Percentiles rank a stretch among this genome's conserved stretches.
Conservation (phyloP, 2,329 filamentous ascomycete genomes). For the Aspergillus clavatus region DNA sequence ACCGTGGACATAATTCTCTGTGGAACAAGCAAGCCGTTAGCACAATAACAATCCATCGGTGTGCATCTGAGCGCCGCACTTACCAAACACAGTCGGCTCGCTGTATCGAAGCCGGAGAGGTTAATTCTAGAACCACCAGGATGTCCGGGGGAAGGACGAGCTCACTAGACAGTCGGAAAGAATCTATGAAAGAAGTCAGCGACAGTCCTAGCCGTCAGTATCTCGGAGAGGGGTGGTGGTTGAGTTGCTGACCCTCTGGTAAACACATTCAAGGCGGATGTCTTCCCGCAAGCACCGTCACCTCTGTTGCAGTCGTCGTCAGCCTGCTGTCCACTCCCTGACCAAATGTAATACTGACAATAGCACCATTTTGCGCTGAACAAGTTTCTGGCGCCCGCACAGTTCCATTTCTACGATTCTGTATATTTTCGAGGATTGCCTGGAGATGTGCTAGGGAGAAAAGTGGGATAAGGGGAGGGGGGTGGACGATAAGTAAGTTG, state of each 20-base stretch:
- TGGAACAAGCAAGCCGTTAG: slow-evolving; percentile 25
- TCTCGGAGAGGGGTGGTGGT: slow-evolving; percentile 4
- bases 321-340: slow-evolving; percentile 10
- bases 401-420: no score
- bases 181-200: slow-evolving; percentile 54
- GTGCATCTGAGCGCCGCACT: slow-evolving; percentile 20
- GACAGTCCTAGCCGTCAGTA: slow-evolving; percentile 1
- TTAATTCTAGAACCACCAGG: slow-evolving; percentile 17
- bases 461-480: slow-evolving; percentile 7
- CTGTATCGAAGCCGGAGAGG: slow-evolving; percentile 32
- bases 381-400: slow-evolving; percentile 73
- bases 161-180: slow-evolving; percentile 92
- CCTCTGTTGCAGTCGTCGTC: slow-evolving; percentile 53
- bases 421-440: slow-evolving; percentile 15
- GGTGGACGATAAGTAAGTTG: no score
- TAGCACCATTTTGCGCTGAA: slow-evolving; percentile 93
- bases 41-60: slow-evolving; percentile 7
- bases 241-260: slow-evolving; percentile 71
- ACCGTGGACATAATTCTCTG: slow-evolving; percentile 98
- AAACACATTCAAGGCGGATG: slow-evolving; percentile 94
- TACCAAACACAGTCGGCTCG: slow-evolving; percentile 88
- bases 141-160: not conserved
- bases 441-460: slow-evolving; percentile 6
- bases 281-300: slow-evolving; percentile 96
- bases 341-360: slow-evolving; percentile 51